A percentile compares a stretch with the other conserved stretches of the same genome.
Conservation (phyloP, 257 asterid genomes). For the Solanum arcanum region DNA sequence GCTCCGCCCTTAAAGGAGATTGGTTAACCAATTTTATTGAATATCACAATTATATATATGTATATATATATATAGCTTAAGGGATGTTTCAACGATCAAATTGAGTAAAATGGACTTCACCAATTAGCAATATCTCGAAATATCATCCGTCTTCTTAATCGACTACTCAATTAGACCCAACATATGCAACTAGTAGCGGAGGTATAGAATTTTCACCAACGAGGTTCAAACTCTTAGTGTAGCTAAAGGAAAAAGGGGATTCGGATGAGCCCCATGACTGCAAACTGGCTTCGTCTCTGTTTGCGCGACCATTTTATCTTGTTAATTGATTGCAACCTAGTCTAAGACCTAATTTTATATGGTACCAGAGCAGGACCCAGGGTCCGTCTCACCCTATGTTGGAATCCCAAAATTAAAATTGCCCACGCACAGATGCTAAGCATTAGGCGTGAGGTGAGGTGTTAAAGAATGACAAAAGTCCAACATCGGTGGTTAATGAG, state of each 20-base stretch:
- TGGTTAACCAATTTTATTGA: neutral
- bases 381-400: too few species aligned
- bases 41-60: neutral
- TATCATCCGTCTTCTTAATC: neutral
- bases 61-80: neutral
- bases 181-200: neutral
- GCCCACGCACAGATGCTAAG: too few species aligned
- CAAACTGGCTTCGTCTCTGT: too few species aligned
- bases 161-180: neutral
- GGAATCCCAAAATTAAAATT: neutral
- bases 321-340: neutral
- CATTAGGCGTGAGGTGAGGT: too few species aligned
- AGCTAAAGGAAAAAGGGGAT: too few species aligned
- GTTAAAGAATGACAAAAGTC: too few species aligned
- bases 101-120: neutral
- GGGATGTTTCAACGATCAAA: neutral
- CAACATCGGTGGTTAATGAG: too few species aligned
- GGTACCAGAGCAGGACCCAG: too few species aligned
- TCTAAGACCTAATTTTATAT: too few species aligned
- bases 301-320: neutral
- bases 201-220: too few species aligned
- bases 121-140: neutral
- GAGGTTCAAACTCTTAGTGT: too few species aligned
- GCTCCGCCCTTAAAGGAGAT: neutral
- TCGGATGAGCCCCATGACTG: too few species aligned